Evolutionary conservation across 768 basidiomycete genomes (phyloP).

Genomic region (Boletus vinaceobasis): DNA sequence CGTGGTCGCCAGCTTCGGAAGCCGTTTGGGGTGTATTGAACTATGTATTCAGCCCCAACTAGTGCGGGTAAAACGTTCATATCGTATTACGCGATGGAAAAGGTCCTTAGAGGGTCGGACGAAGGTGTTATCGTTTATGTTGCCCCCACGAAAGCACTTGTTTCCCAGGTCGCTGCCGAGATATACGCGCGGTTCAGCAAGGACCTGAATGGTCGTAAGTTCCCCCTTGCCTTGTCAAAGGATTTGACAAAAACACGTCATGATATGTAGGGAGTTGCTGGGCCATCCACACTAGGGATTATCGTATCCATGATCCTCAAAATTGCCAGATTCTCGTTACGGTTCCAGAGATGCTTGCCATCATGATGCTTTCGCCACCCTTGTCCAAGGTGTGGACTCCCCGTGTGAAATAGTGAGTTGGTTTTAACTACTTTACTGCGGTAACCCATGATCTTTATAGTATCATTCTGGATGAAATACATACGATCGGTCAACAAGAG

Average conservation of each 20-base stretch:
- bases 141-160: conserved; percentile 73
- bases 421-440: background rate
- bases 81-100: conserved; percentile 75
- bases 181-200: conserved; percentile 69
- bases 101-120: conserved; percentile 57
- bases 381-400: conserved; percentile 61
- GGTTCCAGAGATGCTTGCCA: conserved; percentile 67
- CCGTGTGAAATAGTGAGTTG: conserved; percentile 51
- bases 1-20: conserved; percentile 6
- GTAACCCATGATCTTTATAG: conserved; percentile 29
- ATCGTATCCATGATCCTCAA: conserved; percentile 56
- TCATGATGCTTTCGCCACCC: conserved; percentile 65
- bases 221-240: background rate
- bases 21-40: background rate
- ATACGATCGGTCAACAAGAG: conserved; percentile 67
- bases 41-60: conserved; percentile 48
- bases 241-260: background rate
- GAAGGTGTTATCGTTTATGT: conserved; percentile 70
- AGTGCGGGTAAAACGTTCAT: conserved; percentile 78
- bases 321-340: conserved; percentile 73
- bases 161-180: conserved; percentile 69
- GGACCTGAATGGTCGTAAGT: conserved; percentile 45
- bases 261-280: conserved; percentile 49
- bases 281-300: conserved; percentile 66
- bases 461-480: conserved; percentile 58